A percentile compares a stretch with the other conserved stretches of the same genome.
These are phyloP conservation scores for Pseudozyma hubeiensis DNA, from an alignment of 1,284 basidiomycete genomes.

Conservation along the genomic window DNA sequence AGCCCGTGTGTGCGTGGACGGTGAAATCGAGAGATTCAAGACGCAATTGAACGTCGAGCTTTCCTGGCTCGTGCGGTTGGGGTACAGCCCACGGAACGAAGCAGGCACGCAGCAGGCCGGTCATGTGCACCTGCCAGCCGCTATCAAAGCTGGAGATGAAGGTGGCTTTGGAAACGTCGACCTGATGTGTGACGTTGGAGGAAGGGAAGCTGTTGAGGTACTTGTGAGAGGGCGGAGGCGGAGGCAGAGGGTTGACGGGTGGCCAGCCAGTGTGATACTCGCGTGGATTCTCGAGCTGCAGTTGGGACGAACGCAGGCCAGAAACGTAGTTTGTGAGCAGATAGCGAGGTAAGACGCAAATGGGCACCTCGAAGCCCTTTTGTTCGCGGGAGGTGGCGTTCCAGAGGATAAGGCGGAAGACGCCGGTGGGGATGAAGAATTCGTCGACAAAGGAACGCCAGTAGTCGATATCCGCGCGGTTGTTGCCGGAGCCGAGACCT, in stretches of 20 bases:
- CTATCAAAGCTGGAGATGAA: constrained; percentile 48
- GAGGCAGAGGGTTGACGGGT: constrained; percentile 36
- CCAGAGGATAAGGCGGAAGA: constrained; percentile 50
- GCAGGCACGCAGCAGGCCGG: constrained; percentile 43
- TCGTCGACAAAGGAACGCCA: constrained; percentile 53
- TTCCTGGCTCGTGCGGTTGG: constrained; percentile 19
- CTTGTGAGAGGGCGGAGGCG: constrained; percentile 39
- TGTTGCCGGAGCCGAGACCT: constrained; percentile 29
- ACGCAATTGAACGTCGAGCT: constrained; percentile 42
- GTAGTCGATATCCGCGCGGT: constrained; percentile 46
- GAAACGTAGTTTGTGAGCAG: constrained; percentile 57
- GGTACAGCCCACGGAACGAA: constrained; percentile 42
- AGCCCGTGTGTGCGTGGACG: constrained; percentile 46
- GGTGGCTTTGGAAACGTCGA: constrained; percentile 39
- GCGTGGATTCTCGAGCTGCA: constrained; percentile 49
- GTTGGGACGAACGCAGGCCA: constrained; percentile 31
- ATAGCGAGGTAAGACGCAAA: constrained; percentile 51
- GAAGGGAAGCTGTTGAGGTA: constrained; percentile 49
- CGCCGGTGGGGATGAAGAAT: constrained; percentile 49
- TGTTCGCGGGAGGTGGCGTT: constrained; percentile 56
- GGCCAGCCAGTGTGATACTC: constrained; percentile 49
- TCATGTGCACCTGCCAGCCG: constrained; percentile 58
- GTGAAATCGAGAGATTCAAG: constrained; percentile 56
- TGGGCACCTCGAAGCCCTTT: constrained; percentile 56
- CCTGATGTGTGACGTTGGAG: constrained; percentile 51